A percentile compares a stretch with the other conserved stretches of the same genome.
Conservation (phyloP, 176 grass and related monocot genomes). For the Luzula sylvatica region DNA sequence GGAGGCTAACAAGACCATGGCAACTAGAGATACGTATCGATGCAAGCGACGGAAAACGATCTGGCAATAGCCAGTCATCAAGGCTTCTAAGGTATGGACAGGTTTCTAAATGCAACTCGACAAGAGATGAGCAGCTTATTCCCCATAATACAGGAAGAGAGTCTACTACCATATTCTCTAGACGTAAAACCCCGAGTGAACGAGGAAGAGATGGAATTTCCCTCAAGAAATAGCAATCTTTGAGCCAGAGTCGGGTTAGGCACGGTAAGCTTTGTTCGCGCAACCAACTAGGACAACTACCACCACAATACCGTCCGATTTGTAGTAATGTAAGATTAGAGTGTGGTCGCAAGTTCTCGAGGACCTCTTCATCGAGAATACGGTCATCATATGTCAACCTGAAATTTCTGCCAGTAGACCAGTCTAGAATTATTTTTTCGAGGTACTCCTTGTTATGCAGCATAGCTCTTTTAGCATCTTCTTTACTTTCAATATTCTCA, state of each 20-base stretch:
- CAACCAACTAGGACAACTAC: conserved; percentile 15
- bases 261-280: not conserved
- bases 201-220: not conserved
- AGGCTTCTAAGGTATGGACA: not conserved
- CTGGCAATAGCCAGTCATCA: not conserved
- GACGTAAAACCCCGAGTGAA: not conserved
- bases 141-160: not conserved
- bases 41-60: not conserved
- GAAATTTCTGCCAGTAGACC: not conserved
- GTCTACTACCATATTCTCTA: not conserved
- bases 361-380: not conserved
- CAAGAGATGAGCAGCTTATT: not conserved
- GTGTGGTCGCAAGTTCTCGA: conserved; percentile 15
- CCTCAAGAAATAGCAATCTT: not conserved
- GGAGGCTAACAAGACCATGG: not conserved
- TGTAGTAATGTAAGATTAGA: conserved; percentile 5
- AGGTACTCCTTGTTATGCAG: conserved; percentile 19
- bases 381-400: not conserved
- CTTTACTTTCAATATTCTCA: not conserved
- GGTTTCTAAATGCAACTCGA: not conserved
- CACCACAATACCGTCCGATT: conserved; percentile 13
- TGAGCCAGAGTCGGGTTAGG: not conserved
- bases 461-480: conserved; percentile 16
- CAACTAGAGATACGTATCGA: conserved; percentile 1
- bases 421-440: conserved; percentile 8